Evolutionary conservation across 2,329 filamentous ascomycete species (phyloP).

Genomic region (Saccharata proteae): DNA sequence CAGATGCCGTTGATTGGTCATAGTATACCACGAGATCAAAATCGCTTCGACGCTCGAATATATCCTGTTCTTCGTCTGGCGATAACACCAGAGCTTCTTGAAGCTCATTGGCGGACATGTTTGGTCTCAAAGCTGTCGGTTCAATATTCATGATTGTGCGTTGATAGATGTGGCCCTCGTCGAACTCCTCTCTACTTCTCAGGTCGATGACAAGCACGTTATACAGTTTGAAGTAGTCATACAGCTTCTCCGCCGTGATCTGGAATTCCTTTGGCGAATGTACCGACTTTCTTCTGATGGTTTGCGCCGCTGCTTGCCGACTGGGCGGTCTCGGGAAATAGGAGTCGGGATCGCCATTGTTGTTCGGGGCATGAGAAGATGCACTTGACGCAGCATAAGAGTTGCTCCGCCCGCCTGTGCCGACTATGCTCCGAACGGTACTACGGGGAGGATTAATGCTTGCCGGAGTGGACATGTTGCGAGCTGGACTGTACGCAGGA

Average conservation of each 20-base stretch:
- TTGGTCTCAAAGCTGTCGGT: constrained; percentile 60
- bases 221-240: constrained; percentile 55
- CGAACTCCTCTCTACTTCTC: constrained; percentile 65
- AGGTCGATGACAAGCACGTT: constrained; percentile 77
- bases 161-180: constrained; percentile 79
- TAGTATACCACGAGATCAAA: constrained; percentile 89
- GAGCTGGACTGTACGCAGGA: constrained; percentile 66
- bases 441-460: constrained; percentile 53
- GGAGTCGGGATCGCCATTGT: constrained; percentile 23
- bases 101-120: constrained; percentile 51
- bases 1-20: constrained; percentile 55
- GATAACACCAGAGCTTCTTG: constrained; percentile 59
- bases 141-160: constrained; percentile 83
- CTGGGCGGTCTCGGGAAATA: constrained; percentile 27
- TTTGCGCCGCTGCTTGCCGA: constrained; percentile 5
- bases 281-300: constrained; percentile 27
- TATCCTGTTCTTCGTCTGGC: constrained; percentile 58
- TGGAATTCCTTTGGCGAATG: constrained; percentile 44
- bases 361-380: constrained; percentile 24
- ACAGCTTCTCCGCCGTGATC: constrained; percentile 59
- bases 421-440: constrained; percentile 51
- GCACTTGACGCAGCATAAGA: constrained; percentile 35
- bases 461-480: constrained; percentile 56
- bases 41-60: constrained; percentile 60
- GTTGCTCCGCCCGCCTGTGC: constrained; percentile 40